Conservation (phyloP, 2,329 filamentous ascomycete species). For the Neonectria magnoliae region DNA sequence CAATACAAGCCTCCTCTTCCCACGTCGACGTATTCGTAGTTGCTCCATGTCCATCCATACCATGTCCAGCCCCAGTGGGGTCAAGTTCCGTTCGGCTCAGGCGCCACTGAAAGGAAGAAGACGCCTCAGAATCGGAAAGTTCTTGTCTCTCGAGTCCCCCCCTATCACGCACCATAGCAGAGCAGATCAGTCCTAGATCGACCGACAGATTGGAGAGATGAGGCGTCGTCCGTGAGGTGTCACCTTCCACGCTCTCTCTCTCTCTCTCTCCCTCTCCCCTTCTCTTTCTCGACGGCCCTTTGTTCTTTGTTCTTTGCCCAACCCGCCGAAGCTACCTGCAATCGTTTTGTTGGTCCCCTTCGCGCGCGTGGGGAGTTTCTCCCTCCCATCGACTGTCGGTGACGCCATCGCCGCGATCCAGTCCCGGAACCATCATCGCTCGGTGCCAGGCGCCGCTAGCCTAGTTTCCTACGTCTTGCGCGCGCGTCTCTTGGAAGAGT, state of each 20-base stretch:
- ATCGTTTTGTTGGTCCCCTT: background rate
- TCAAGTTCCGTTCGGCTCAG: constrained; percentile 17
- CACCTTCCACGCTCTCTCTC: background rate
- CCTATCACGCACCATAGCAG: background rate
- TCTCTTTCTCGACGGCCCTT: no score
- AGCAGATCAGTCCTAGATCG: constrained; percentile 3
- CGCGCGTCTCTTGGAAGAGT: background rate
- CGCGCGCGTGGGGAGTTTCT: constrained; percentile 10
- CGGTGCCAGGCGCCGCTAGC: constrained; percentile 2
- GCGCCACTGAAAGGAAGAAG: no score
- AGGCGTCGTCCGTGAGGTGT: constrained; percentile 3
- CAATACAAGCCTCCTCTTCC: background rate
- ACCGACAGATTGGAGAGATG: constrained; percentile 3
- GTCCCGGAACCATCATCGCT: constrained; percentile 15
- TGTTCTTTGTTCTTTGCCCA: no score
- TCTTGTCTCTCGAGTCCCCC: background rate
- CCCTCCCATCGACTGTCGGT: constrained; percentile 28
- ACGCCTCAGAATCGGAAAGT: background rate
- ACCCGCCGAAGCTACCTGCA: no score
- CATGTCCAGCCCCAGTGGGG: constrained; percentile 16
- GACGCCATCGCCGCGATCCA: constrained; percentile 29
- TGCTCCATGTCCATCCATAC: background rate
- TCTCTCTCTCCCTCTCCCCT: no score
- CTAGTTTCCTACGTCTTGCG: background rate
- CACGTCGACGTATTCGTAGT: background rate